A percentile compares a stretch with the other conserved stretches of the same genome.
These are phyloP conservation scores for Simmondsia chinensis DNA, from an alignment of 148 eudicot species.

Conservation along the genomic window DNA sequence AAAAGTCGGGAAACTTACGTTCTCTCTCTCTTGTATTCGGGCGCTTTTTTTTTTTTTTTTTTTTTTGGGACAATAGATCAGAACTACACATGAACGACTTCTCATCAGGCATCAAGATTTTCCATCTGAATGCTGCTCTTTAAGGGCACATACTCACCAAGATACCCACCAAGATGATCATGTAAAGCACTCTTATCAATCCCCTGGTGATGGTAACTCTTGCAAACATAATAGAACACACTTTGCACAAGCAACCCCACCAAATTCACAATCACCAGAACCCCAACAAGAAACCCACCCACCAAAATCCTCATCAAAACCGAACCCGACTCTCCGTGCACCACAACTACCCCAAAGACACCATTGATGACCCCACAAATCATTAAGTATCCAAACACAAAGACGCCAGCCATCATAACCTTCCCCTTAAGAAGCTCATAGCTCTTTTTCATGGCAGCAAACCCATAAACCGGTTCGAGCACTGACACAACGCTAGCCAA, in stretches of 20 bases:
- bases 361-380: slow-evolving; percentile 64
- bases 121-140: slow-evolving; percentile 96
- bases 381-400: slow-evolving; percentile 55
- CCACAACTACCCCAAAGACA: slow-evolving; percentile 54
- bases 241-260: slow-evolving; percentile 84
- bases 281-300: slow-evolving; percentile 89
- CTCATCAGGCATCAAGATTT: slow-evolving; percentile 35
- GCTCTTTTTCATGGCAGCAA: slow-evolving; percentile 82
- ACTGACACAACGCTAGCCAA: slow-evolving; percentile 83
- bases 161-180: slow-evolving; percentile 94
- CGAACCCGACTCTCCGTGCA: slow-evolving; percentile 43
- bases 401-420: slow-evolving; percentile 33
- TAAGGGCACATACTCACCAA: slow-evolving; percentile 95
- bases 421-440: slow-evolving; percentile 72
- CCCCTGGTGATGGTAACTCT: slow-evolving; percentile 78
- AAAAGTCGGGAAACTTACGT: too few species aligned
- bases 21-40: too few species aligned
- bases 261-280: slow-evolving; percentile 80
- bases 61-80: slow-evolving; percentile 13
- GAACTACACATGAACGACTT: not conserved
- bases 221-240: slow-evolving; percentile 96
- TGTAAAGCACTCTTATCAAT: slow-evolving; percentile 77
- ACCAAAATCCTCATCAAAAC: slow-evolving; percentile 48
- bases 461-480: slow-evolving; percentile 73
- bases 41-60: not conserved